phyloP scores from a whole-genome alignment of 2,329 filamentous ascomycete genomes.

The Rutstroemia sp. region DNA sequence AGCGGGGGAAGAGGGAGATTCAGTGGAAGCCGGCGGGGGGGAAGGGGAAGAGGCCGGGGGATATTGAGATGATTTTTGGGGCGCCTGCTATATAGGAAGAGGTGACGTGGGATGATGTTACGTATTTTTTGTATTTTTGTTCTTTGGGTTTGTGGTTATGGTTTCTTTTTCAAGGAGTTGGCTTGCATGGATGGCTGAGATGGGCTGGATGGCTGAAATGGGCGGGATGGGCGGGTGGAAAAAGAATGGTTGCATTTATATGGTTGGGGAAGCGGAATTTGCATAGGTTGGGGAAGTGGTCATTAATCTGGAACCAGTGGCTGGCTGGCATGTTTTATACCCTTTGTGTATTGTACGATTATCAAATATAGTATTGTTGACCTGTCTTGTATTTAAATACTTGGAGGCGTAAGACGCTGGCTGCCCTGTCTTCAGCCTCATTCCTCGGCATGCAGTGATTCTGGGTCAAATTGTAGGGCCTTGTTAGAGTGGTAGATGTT shows the following conservation, averaged over 20 bases:
- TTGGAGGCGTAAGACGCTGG: too few relatives aligned
- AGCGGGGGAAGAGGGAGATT: not conserved
- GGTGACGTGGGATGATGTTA: not conserved
- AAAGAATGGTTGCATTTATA: not conserved
- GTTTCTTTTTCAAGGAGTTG: too few relatives aligned
- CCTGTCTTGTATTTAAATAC: too few relatives aligned
- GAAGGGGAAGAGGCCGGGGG: not conserved
- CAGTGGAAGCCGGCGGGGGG: not conserved
- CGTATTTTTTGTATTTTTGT: not conserved
- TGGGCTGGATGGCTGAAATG: not conserved
- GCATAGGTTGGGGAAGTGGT: not conserved
- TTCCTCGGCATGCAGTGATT: too few relatives aligned
- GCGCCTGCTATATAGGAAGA: too few relatives aligned
- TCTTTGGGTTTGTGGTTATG: not conserved
- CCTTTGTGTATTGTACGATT: not conserved
- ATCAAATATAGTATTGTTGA: not conserved
- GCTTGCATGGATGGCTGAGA: too few relatives aligned
- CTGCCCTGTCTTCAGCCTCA: too few relatives aligned
- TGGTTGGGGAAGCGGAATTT: not conserved
- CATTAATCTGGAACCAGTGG: not conserved
- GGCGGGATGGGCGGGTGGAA: not conserved
- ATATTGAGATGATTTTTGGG: constrained; percentile 1
- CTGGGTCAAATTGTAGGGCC: too few relatives aligned
- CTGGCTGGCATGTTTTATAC: not conserved
- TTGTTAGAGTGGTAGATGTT: too few relatives aligned